Evolutionary conservation across 208 protist genomes (phyloP), one percentile per base, ranked within the genome.

Genomic region (Leishmania mexicana): DNA sequence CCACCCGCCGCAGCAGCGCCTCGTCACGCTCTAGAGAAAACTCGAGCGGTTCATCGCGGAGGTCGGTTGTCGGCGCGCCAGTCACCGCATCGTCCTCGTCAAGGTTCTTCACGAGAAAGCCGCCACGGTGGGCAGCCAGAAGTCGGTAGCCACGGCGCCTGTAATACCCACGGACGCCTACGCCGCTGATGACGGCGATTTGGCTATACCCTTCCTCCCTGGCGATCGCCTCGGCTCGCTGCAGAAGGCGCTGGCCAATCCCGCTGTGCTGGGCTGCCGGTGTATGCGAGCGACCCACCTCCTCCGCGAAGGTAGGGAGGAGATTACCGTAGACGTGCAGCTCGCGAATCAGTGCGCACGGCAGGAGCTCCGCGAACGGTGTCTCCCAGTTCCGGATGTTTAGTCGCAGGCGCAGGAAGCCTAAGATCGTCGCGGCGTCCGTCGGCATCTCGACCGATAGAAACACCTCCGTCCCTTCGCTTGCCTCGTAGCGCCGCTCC

Each of bases 91-190:
- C 75, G 5, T 8, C 42, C 6, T 19, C 38, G 8, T 8, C 68
- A 64, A 96, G 76, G 2, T 74, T 47, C 84, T 97, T 97, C 64
- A 97, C 85, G 19, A 97, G 84, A 83, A 92, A 97, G 15, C 84
- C 89, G 6, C 93, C 93, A 10, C 85, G 81, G 38, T 90, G 81
- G 0, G 88, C 72, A 1, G 76, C 81, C 40, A 72, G n/a, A 3
- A 95, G 81, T 19, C 73, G 78, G 83, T 99, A 99, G 51, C 99
- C 99, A 0, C 98, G 86, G 40, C 97, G 98, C 68, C 90, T 87
- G 88, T 99, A 99, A 90, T 99, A 99, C 67, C 98, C 93, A 13
- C 99, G 93, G 51, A 99, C 99, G 17, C 99, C 99, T 42, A 99
- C 98, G 58, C 99, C 99, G 80, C 93, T 93, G 84, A 99, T 99